These are phyloP conservation scores for Eleusine coracana DNA, from an alignment of 176 grass and related monocot species.

Conservation along the genomic window DNA sequence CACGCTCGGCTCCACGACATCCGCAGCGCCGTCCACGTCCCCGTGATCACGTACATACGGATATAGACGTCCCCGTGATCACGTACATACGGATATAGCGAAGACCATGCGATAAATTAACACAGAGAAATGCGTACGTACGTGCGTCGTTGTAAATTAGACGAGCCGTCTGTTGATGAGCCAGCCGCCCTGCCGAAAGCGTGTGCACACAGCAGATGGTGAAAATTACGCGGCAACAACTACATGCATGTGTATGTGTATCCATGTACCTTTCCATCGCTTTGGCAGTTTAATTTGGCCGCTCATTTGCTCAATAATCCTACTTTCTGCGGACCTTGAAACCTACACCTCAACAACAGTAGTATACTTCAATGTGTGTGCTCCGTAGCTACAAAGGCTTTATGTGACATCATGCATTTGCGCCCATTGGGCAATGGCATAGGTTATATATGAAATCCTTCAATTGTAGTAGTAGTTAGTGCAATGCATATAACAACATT, in stretches of 20 bases:
- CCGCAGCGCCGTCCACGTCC: background rate
- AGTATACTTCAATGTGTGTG: too few species aligned
- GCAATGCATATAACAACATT: too few species aligned
- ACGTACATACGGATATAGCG: background rate
- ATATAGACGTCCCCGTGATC: background rate
- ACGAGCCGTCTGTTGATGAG: background rate
- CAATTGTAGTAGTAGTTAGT: too few species aligned
- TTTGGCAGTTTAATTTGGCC: background rate
- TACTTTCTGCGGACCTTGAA: background rate
- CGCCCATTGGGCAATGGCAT: too few species aligned
- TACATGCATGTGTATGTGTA: background rate
- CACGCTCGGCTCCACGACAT: slow-evolving; percentile 3
- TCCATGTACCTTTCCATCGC: background rate
- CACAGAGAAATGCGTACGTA: background rate
- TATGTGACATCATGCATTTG: too few species aligned
- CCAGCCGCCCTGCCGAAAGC: background rate
- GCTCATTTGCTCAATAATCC: background rate
- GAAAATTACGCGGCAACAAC: slow-evolving; percentile 32
- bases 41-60: background rate
- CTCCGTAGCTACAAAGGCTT: too few species aligned
- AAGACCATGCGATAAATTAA: background rate
- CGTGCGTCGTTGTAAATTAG: background rate
- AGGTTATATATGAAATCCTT: too few species aligned
- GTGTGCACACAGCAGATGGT: background rate
- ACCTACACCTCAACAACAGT: slow-evolving; percentile 14